These are phyloP conservation scores for Dunaliella salina DNA, from an alignment of 163 green algal genomes.

Conservation along the genomic window DNA sequence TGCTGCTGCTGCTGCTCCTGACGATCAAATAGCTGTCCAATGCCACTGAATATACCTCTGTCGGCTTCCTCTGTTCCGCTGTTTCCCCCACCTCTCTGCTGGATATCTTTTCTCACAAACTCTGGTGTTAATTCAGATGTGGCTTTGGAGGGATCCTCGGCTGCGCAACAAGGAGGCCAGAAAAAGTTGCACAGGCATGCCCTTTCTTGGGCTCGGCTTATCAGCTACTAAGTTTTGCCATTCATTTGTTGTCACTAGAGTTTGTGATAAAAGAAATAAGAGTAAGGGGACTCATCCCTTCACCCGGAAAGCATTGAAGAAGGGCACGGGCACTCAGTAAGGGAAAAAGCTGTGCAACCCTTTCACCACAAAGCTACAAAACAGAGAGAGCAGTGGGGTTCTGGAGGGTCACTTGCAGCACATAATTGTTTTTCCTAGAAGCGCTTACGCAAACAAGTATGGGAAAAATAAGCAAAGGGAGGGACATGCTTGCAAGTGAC, in stretches of 20 bases:
- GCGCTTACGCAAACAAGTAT: not conserved
- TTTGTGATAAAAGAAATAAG: too few relatives aligned
- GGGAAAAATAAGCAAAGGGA: not conserved
- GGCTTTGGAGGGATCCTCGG: not conserved
- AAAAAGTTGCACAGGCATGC: not conserved
- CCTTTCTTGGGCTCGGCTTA: not conserved
- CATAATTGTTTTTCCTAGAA: not conserved
- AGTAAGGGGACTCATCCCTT: too few relatives aligned
- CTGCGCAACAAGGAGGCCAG: not conserved
- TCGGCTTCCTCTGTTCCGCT: not conserved
- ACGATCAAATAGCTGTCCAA: not conserved
- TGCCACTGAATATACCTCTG: not conserved
- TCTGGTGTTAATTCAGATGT: not conserved
- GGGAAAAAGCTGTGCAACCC: too few relatives aligned
- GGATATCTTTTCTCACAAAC: not conserved
- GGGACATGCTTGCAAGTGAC: not conserved
- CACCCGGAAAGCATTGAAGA: too few relatives aligned
- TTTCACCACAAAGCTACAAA: too few relatives aligned
- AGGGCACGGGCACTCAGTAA: too few relatives aligned
- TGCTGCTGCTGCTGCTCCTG: not conserved
- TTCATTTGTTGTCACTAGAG: not conserved
- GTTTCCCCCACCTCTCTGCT: not conserved
- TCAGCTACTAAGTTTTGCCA: not conserved
- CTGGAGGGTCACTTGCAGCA: not conserved
- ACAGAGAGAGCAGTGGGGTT: not conserved